Base-by-base conservation (phyloP, 441 rosid species). In the Syzygium syzygioides region DNA sequence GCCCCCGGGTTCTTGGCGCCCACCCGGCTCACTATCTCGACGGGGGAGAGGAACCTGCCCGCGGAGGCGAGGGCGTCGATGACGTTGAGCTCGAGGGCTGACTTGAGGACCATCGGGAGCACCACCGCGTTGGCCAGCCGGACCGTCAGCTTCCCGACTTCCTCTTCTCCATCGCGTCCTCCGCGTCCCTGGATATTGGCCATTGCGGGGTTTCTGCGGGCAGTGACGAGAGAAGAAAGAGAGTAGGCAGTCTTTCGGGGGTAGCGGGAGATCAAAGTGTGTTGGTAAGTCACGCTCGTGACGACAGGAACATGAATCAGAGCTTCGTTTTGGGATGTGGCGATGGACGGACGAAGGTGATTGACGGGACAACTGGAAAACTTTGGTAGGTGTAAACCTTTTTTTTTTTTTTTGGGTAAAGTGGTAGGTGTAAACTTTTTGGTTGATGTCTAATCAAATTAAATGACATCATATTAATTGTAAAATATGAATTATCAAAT, bases 61-160 rank as follows among this genome's bases (percentile, higher is more conserved):
- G 79, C 8, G 37, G 88, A 87, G 84, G 54, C 60, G n/a, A 71
- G 76, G 85, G n/a, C 53, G 41, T 85, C 86, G 1, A 87, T 68
- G 10, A 87, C 54, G 50, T 41, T 41, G n/a, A 87, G 85, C 55
- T 87, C 85, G 55, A 68, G 18, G 50, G 64, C 88, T 14, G 84
- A 52, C 55, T 30, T 87, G 52, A 87, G 88, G 28, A 76, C 59
- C 88, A 87, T 87, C 32, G 88, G 88, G 32, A 87, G 60, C 85
- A 20, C 85, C 45, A 55, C 12, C 84, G 60, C 54, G 9, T 3
- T 15, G 53, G 64, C 45, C 59, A 87, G 85, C 85, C 25, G 48
- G 62, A 66, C 10, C 23, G 88, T 54, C 32, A 25, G 87, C 76
- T 48, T 62, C 55, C 79, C 80, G 25, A 48, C 37, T 17, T 60